phyloP scores from a whole-genome alignment of 2,329 filamentous ascomycete species.

The Colletotrichum musicola region DNA sequence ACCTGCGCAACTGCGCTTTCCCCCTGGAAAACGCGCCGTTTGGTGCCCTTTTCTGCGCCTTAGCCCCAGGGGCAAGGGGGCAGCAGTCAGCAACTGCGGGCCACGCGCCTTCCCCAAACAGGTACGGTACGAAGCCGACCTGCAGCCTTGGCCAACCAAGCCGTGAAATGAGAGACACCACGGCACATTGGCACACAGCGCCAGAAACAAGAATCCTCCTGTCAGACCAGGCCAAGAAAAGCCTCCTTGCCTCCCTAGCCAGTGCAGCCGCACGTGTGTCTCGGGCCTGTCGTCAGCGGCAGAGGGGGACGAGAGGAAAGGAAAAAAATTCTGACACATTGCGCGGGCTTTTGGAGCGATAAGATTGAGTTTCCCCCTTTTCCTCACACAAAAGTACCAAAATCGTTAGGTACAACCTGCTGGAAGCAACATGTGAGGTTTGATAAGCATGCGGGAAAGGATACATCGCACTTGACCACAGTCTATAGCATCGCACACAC shows the following conservation, averaged over 20 bases:
- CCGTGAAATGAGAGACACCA: too few species aligned
- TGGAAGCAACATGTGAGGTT: too few species aligned
- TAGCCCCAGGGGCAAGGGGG: too few species aligned
- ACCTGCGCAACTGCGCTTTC: background rate
- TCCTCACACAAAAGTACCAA: background rate
- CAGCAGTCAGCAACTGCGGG: too few species aligned
- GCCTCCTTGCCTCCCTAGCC: background rate
- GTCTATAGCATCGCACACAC: too few species aligned
- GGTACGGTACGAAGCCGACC: background rate
- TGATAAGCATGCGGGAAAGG: too few species aligned
- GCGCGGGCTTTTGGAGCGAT: background rate
- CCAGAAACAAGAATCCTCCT: background rate
- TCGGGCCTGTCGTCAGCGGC: background rate
- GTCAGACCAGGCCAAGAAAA: conserved; percentile 1
- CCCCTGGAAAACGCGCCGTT: too few species aligned
- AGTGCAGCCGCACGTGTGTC: background rate
- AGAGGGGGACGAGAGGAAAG: background rate
- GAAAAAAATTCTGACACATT: conserved; percentile 9
- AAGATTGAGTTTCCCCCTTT: conserved; percentile 24
- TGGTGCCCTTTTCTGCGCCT: too few species aligned
- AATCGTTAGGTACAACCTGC: too few species aligned
- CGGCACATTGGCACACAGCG: too few species aligned
- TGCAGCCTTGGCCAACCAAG: background rate
- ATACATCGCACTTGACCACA: too few species aligned
- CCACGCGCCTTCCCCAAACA: too few species aligned